Base-by-base conservation (phyloP, 176 grass and related monocot genomes). In the Eremochloa ophiuroides region DNA sequence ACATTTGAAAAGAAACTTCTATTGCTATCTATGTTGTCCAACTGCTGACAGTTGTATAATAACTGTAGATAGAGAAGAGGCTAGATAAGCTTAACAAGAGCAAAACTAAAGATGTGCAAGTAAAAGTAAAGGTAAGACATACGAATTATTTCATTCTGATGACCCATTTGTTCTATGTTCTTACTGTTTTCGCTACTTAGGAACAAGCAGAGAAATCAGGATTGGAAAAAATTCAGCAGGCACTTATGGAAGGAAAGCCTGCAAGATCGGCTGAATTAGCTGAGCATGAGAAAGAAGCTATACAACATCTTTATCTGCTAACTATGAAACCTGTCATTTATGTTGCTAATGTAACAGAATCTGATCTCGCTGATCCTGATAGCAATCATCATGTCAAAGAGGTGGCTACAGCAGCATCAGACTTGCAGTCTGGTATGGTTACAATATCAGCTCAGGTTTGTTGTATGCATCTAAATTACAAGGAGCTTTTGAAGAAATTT, bases 261-360 rank as follows among this genome's bases (percentile, higher is more conserved):
- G 96, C 96, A 73, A 83, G 96, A 85, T 91, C 96, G 76, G 93
- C 95, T 77, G 77, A 94, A 50, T 84, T 95, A 80, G 84, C 84
- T 81, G 91, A 99, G 33, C 87, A 95, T 83, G 93, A 95, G 82
- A 95, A 82, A 85, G 93, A 99, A 81, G 86, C 93, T 76, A 87
- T 99, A 84, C 87, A 80, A 2, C 93, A 99, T 78, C 93, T 95
- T 53, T 99, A 80, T 89, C 82, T 95, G 42, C 80, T 99, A 62
- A 99, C 93, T 38, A 99, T 99, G 96, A 99, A 99, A 80, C 93
- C 93, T 48, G 88, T 99, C 43, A 95, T 99, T 82, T 95, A 99
- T 76, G 96, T 99, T 61, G 96, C 96, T 85, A 99, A 99, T 86
- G 96, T 99, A 58, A 84, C 96, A 58, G 93, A 99, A 61, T 93